Percentiles rank a stretch among this genome's conserved stretches.
These are phyloP conservation scores for Neostapfia colusana DNA, from an alignment of 176 grass and related monocot species.

Conservation along the genomic window DNA sequence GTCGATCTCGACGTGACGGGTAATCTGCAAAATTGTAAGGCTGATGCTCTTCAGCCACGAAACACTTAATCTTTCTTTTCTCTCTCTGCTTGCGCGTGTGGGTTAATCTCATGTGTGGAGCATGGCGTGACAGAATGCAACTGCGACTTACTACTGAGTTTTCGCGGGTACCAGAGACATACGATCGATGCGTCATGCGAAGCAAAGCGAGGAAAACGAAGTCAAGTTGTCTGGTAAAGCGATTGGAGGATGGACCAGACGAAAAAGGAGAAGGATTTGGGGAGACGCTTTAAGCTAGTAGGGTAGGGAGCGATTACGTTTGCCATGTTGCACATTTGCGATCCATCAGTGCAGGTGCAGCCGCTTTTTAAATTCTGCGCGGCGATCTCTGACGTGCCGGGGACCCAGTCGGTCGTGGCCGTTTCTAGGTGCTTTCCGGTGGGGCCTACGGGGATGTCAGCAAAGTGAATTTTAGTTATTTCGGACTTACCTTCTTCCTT, in stretches of 20 bases:
- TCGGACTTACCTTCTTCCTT: background rate
- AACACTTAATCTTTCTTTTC: background rate
- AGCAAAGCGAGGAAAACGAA: background rate
- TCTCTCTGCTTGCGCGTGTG: background rate
- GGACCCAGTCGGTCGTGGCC: background rate
- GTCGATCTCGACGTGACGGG: background rate
- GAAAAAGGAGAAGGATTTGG: slow-evolving; percentile 36
- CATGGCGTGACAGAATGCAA: background rate
- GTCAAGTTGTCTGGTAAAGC: slow-evolving; percentile 28
- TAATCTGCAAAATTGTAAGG: background rate
- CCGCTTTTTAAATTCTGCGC: background rate
- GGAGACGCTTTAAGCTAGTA: background rate
- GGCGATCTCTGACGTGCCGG: background rate
- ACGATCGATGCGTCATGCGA: slow-evolving; percentile 7
- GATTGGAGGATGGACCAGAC: slow-evolving; percentile 16
- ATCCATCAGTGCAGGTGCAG: background rate
- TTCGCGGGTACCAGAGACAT: background rate
- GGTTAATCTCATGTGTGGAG: background rate
- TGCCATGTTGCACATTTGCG: background rate
- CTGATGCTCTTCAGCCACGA: background rate
- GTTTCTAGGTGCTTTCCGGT: background rate
- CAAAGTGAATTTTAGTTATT: slow-evolving; percentile 29
- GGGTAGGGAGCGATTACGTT: slow-evolving; percentile 28
- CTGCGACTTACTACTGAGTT: slow-evolving; percentile 6
- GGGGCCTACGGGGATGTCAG: slow-evolving; percentile 13